Conservation (phyloP, 2,329 filamentous ascomycete genomes). For the Diaporthe sp. region DNA sequence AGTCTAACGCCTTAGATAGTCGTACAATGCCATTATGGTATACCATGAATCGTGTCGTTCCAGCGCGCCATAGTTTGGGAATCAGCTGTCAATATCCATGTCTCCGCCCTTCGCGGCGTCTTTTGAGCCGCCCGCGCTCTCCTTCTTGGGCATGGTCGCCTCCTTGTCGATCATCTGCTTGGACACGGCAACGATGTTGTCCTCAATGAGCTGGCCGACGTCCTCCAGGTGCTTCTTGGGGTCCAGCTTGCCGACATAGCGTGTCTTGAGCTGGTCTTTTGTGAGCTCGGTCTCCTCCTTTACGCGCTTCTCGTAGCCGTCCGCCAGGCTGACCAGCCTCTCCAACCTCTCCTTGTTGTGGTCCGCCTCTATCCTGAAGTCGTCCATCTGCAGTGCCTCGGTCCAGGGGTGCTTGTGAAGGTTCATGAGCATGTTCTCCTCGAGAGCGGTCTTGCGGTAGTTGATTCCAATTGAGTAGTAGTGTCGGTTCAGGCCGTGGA, state of each 20-base stretch:
- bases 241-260: constrained; percentile 98
- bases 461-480: constrained; percentile 99
- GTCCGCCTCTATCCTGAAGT: constrained; percentile 86
- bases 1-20: constrained; percentile 33
- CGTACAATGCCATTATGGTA: constrained; percentile 37
- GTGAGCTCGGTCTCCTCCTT: constrained; percentile 98
- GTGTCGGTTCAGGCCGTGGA: constrained; percentile 96
- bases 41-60: constrained; percentile 33
- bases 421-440: constrained; percentile 99
- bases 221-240: constrained; percentile 99
- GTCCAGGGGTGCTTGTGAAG: constrained; percentile 99
- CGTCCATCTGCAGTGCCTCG: constrained; percentile 95
- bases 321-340: constrained; percentile 87
- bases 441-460: constrained; percentile 95
- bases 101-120: constrained; percentile 64
- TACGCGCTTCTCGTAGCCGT: constrained; percentile 98
- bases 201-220: constrained; percentile 96
- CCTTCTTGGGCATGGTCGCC: constrained; percentile 86
- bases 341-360: constrained; percentile 90
- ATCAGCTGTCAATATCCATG: constrained; percentile 77
- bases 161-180: constrained; percentile 99
- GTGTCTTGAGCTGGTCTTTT: constrained; percentile 97
- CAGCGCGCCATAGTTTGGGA: constrained; percentile 39
- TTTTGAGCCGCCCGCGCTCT: constrained; percentile 57
- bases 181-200: constrained; percentile 99